Percentiles rank a stretch among this genome's conserved stretches.
Conservation (phyloP, 768 basidiomycete genomes). For the Podaxis sp. region DNA sequence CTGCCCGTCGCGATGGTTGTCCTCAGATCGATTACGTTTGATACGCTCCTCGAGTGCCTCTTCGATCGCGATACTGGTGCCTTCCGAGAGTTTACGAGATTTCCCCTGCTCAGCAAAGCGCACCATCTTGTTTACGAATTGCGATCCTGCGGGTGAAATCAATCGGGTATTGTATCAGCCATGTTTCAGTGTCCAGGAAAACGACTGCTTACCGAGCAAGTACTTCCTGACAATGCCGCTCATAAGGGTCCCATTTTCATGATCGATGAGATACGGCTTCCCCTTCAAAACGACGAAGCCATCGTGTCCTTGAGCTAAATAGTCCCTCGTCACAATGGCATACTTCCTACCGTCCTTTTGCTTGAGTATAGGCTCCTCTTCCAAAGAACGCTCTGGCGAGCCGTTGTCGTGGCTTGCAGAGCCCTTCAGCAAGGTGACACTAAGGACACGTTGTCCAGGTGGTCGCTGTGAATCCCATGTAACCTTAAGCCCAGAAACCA, state of each 20-base stretch:
- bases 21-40: slow-evolving; percentile 5
- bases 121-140: slow-evolving; percentile 68
- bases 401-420: slow-evolving; percentile 30
- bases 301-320: slow-evolving; percentile 83
- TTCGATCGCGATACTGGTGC: slow-evolving; percentile 35
- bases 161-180: not conserved
- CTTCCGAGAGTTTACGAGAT: slow-evolving; percentile 35
- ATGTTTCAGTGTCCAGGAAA: not conserved
- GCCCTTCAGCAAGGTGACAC: slow-evolving; percentile 61
- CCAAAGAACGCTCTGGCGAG: slow-evolving; percentile 29
- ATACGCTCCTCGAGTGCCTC: slow-evolving; percentile 11
- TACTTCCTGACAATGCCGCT: slow-evolving; percentile 81
- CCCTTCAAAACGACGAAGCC: slow-evolving; percentile 72
- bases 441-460: slow-evolving; percentile 71
- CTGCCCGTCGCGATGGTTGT: slow-evolving; percentile 8
- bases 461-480: slow-evolving; percentile 82
- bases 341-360: slow-evolving; percentile 59
- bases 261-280: slow-evolving; percentile 71
- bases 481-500: slow-evolving; percentile 81
- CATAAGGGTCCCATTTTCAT: slow-evolving; percentile 80
- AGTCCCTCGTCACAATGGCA: slow-evolving; percentile 82
- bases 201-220: slow-evolving; percentile 60
- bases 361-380: slow-evolving; percentile 55
- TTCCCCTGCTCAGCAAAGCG: slow-evolving; percentile 32
- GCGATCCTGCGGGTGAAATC: slow-evolving; percentile 51